Base-by-base conservation (phyloP, 331 rosid genomes). In the Ulmus americana region DNA sequence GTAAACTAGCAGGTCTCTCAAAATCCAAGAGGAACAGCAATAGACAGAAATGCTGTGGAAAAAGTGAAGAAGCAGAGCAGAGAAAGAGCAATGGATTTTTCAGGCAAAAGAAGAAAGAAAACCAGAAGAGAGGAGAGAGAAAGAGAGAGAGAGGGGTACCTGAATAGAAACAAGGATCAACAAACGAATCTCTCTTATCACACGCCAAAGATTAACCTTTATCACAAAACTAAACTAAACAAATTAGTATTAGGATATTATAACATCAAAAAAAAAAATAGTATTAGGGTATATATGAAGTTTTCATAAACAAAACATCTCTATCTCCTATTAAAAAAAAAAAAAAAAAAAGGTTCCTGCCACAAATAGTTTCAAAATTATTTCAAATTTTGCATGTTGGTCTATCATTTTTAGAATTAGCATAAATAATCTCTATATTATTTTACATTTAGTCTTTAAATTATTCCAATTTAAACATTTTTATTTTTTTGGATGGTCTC, bases 11-110 rank as follows among this genome's bases (percentile, higher is more conserved):
- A 51, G 55, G 49, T 44, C 58, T 39, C 67, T 68, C 50, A 41
- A 77, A 73, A 72, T 64, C 70, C 18, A 50, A 47, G 66, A 76
- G 81, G 69, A 75, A 74, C 82, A 74, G 76, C 73, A 78, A 65
- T 77, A 68, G 84, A 80, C 84, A 80, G 61, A 68, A 71, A 50
- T 69, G 78, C 62, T 59, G 73, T 71, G 78, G 15, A 65, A 76
- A 69, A 74, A 76, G 82, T 80, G 55, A 68, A 74, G 55, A 48
- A 59, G 61, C 54, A 74, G 63, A 63, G 58, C 55, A 77, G 69
- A 69, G 54, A 80, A 77, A 70, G 70, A 70, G 71, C 54, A 40
- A 63, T 60, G 65, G 15, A 28, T 70, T 77, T 84, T 76, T 74
- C 61, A 47, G 35, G 64, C 55, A 63, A 72, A 10, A 64, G 50